Evolutionary conservation across 345 rosid genomes (phyloP), one percentile per base, ranked within the genome.

Genomic region (Microcos paniculata): DNA sequence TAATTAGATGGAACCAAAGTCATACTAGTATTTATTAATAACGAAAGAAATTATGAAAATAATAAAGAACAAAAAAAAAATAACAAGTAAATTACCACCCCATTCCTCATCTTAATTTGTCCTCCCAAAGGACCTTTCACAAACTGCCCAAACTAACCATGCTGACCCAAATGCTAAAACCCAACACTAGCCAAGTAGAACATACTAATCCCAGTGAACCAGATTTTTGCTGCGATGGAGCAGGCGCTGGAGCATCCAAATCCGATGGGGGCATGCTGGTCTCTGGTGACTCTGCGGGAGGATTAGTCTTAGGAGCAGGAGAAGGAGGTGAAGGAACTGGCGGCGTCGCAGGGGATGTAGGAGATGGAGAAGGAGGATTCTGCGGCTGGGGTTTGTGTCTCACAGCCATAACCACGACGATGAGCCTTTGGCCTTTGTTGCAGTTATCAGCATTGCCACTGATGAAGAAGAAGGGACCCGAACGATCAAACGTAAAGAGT

Each of bases 401-500:
- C 13, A 78, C 80, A 12, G 98, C 91, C 80, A 94, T 42, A 67
- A 91, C 98, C 12, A 94, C 84, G 4, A 84, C 78, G 9, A 82
- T 38, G 70, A 94, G 76, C 71, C 82, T 92, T 55, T 92, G 94
- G 1, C 95, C 97, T 8, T 82, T 87, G 51, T 84, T 82, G 85
- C 98, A 94, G 77, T 82, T 83, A 51, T 90, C 88, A n/a, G 67
- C 79, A 35, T 77, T 78, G 13, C 98, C 98, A 15, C 88, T 85
- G 49, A 92, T 90, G 87, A 94, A 94, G 83, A 82, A 94, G 80
- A 90, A 91, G 15, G 95, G 93, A 55, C 98, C 98, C 18, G 91
- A 88, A 3, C 80, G 91, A 75, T 89, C 86, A 58, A 94, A 79
- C 12, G 55, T 79, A 84, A 91, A 85, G 69, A 64, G 56, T 4